Conservation (phyloP, 208 protist species). For the Naegleria lovaniensis region DNA sequence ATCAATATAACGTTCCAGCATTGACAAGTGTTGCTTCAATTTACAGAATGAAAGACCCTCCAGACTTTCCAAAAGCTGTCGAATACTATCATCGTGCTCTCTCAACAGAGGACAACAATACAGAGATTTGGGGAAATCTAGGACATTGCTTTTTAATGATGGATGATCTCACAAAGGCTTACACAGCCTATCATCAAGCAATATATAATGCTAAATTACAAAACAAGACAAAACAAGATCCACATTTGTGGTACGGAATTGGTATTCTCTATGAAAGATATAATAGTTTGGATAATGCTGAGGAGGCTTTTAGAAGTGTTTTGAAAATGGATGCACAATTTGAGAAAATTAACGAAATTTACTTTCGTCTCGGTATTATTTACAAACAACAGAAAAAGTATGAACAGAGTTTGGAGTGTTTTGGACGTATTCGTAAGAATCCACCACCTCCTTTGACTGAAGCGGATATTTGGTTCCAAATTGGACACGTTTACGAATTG, state of each 20-base stretch:
- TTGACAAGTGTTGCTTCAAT: slow-evolving; percentile 25
- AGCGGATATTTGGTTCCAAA: slow-evolving; percentile 59
- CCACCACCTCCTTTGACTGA: slow-evolving; percentile 44
- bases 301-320: slow-evolving; percentile 59
- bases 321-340: slow-evolving; percentile 57
- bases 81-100: slow-evolving; percentile 51
- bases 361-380: slow-evolving; percentile 58
- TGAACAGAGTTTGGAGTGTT: slow-evolving; percentile 50
- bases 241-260: slow-evolving; percentile 66
- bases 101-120: slow-evolving; percentile 39
- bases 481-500: slow-evolving; percentile 59
- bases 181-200: slow-evolving; percentile 57
- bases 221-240: slow-evolving; percentile 42
- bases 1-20: slow-evolving; percentile 17
- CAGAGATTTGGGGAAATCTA: slow-evolving; percentile 13
- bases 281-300: slow-evolving; percentile 57
- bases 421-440: slow-evolving; percentile 40
- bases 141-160: slow-evolving; percentile 50
- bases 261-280: slow-evolving; percentile 59
- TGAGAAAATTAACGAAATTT: slow-evolving; percentile 56
- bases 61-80: slow-evolving; percentile 33
- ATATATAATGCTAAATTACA: slow-evolving; percentile 42
- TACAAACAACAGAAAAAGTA: slow-evolving; percentile 60
- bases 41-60: background rate
- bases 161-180: slow-evolving; percentile 51